These are phyloP conservation scores for Chrysanthemum lavandulifolium DNA, from an alignment of 129 eudicot species.

Conservation along the genomic window DNA sequence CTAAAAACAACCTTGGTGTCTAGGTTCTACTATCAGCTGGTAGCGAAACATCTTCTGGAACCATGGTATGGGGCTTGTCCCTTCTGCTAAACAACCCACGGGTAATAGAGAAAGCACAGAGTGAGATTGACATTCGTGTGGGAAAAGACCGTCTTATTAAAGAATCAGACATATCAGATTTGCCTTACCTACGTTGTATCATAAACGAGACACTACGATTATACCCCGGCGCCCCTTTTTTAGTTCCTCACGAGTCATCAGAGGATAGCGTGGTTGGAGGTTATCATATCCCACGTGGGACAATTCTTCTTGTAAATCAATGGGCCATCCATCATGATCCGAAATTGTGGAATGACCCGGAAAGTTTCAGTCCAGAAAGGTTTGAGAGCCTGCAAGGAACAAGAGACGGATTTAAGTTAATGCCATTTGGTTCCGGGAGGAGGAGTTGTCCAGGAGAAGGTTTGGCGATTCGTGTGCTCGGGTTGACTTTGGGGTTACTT, in stretches of 20 bases:
- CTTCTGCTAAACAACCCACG: slow-evolving; percentile 34
- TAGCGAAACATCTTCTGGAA: background rate
- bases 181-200: background rate
- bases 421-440: background rate
- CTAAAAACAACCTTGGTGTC: background rate
- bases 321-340: slow-evolving; percentile 3
- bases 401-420: background rate
- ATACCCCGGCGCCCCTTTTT: background rate
- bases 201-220: slow-evolving; percentile 1
- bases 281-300: background rate
- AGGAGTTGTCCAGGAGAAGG: slow-evolving; percentile 4
- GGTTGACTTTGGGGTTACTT: background rate
- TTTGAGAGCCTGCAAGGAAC: background rate
- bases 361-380: background rate
- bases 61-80: slow-evolving; percentile 29
- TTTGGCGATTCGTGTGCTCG: background rate
- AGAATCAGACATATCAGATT: background rate
- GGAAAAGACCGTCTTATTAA: slow-evolving; percentile 20
- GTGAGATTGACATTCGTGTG: slow-evolving; percentile 20
- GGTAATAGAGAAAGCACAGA: slow-evolving; percentile 24
- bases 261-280: background rate
- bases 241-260: background rate
- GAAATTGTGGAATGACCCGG: background rate
- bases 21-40: background rate
- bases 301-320: background rate